Conservation (phyloP, 164 flowering plant genomes). For the Vitis cinerea region DNA sequence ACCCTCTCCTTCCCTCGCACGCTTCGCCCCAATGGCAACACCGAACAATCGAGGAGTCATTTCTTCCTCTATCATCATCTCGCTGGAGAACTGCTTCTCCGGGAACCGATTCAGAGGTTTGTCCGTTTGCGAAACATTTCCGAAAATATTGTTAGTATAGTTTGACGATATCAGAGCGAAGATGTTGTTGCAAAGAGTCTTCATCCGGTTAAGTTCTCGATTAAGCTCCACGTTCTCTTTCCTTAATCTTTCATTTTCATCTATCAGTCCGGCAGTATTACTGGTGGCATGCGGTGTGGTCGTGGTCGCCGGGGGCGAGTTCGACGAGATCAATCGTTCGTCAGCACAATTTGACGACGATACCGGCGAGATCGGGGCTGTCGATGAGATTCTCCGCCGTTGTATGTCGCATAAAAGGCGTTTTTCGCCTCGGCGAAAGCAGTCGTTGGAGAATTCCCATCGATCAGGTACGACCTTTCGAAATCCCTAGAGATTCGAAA, state of each 20-base stretch:
- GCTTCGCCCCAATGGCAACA: constrained; percentile 56
- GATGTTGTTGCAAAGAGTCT: constrained; percentile 65
- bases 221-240: constrained; percentile 61
- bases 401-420: constrained; percentile 54
- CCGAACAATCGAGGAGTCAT: constrained; percentile 53
- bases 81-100: constrained; percentile 26
- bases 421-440: constrained; percentile 54
- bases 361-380: constrained; percentile 20
- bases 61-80: constrained; percentile 16
- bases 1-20: constrained; percentile 38
- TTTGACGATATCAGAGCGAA: constrained; percentile 52
- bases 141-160: constrained; percentile 23
- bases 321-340: constrained; percentile 64
- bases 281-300: constrained; percentile 8
- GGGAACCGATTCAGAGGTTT: constrained; percentile 51
- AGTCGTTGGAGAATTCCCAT: constrained; percentile 71
- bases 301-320: constrained; percentile 31
- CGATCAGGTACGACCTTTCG: constrained; percentile 66
- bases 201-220: constrained; percentile 55
- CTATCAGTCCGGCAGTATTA: constrained; percentile 46
- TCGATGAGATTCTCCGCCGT: constrained; percentile 41
- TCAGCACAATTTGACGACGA: constrained; percentile 70
- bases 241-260: constrained; percentile 77
- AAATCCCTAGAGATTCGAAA: constrained; percentile 45
- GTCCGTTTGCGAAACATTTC: not conserved